A percentile compares a stretch with the other conserved stretches of the same genome.
Conservation (phyloP, 75 land plant genomes). For the Azolla pinnata region DNA sequence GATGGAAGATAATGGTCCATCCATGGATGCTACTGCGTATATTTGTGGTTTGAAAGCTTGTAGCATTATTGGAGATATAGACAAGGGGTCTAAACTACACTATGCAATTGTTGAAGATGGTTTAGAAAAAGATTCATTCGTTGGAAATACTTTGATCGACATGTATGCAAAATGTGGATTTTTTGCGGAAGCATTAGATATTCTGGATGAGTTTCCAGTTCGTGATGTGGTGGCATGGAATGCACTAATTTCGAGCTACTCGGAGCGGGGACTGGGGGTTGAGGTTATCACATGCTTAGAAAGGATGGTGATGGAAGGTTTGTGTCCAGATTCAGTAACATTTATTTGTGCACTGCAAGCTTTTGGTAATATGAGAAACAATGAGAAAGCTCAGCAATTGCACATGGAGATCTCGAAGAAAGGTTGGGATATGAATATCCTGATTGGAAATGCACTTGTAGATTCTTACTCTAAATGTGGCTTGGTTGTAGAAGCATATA, state of each 20-base stretch:
- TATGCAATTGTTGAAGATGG: slow-evolving; percentile 29
- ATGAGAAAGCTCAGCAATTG: slow-evolving; percentile 2
- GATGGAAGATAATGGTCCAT: slow-evolving; percentile 4
- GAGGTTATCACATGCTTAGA: slow-evolving; percentile 17
- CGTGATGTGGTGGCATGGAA: slow-evolving; percentile 25
- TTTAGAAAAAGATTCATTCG: slow-evolving; percentile 7
- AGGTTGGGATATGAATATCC: background rate
- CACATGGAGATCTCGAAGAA: slow-evolving; percentile 17
- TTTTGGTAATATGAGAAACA: background rate
- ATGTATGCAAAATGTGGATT: slow-evolving; percentile 25
- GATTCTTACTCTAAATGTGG: slow-evolving; percentile 11
- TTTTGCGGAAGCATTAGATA: slow-evolving; percentile 6
- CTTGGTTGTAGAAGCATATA: background rate
- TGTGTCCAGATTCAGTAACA: slow-evolving; percentile 14
- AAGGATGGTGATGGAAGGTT: slow-evolving; percentile 20
- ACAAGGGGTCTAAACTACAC: slow-evolving; percentile 36
- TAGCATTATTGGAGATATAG: slow-evolving; percentile 2
- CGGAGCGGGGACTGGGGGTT: slow-evolving; percentile 1
- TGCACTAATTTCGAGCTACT: slow-evolving; percentile 19
- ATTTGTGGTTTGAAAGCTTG: slow-evolving; percentile 2
- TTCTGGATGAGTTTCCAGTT: slow-evolving; percentile 13
- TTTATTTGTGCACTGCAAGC: slow-evolving; percentile 16
- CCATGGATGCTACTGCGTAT: background rate
- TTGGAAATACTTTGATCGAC: slow-evolving; percentile 23
- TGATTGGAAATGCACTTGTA: slow-evolving; percentile 4